Evolutionary conservation across 306 rosid species (phyloP), one percentile per base, ranked within the genome.

Genomic region (Morella rubra): DNA sequence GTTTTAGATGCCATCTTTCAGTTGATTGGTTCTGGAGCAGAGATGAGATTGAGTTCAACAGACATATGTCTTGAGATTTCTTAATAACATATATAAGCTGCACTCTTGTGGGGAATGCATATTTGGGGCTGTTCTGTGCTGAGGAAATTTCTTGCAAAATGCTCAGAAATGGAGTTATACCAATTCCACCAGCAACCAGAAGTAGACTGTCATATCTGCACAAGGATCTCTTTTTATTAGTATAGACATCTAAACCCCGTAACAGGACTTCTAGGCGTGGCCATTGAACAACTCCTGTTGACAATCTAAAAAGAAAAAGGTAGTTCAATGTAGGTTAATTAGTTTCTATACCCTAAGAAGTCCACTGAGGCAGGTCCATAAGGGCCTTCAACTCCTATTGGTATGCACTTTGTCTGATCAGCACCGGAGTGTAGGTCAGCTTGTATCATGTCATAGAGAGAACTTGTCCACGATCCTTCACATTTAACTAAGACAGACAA

Each of bases 321-420:
- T n/a, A n/a, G n/a, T 55, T 4, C 18, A n/a, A 16, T 65, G 40
- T 45, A 8, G 37, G 54, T 8, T 54, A 37, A 37, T 65, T 20
- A 54, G 42, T 72, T 80, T 58, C 52, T 81, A 77, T 68, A 95
- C 97, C 90, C 86, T 77, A 84, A 79, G 79, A 87, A 88, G 77
- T 88, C 87, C 79, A 86, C 62, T 18, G 92, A 87, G 70, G 90
- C 73, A 73, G 97, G 97, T 79, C 91, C 98, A 82, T 95, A 92
- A 71, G 98, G 98, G 74, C 98, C 98, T 86, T 95, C 96, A 45
- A 89, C 83, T 54, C 93, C 95, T 79, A 95, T 78, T 65, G 92
- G 85, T 65, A 92, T 82, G 79, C 84, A 81, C 69, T 81, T 89
- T 73, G 68, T 56, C 75, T 74, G 82, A 69, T 82, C 88, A 16